Conservation (phyloP, 1,284 basidiomycete genomes). For the Xanthoconium separans region DNA sequence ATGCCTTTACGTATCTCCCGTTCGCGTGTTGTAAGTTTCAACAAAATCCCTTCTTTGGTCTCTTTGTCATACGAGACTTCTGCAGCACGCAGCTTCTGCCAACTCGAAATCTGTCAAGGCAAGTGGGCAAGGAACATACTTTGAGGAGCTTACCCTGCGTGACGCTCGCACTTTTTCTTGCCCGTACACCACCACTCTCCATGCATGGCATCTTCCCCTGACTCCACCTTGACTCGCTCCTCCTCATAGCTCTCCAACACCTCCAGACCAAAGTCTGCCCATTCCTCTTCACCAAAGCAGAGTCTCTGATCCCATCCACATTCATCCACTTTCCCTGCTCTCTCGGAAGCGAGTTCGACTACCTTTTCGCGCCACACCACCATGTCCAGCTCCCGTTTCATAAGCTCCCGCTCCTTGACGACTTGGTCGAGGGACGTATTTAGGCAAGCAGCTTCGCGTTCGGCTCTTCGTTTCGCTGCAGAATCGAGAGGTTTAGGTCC, state of each 20-base stretch:
- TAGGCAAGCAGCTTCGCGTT: constrained; percentile 54
- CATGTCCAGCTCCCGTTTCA: constrained; percentile 66
- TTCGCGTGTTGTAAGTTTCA: constrained; percentile 64
- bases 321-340: constrained; percentile 55
- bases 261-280: constrained; percentile 59
- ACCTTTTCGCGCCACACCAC: constrained; percentile 66
- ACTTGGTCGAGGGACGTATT: constrained; percentile 52
- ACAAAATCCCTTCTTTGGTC: constrained; percentile 60
- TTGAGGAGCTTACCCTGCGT: constrained; percentile 57
- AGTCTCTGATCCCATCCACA: constrained; percentile 86
- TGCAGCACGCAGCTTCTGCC: constrained; percentile 72
- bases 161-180: constrained; percentile 73
- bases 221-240: constrained; percentile 30
- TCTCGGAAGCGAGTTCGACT: constrained; percentile 59
- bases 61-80: constrained; percentile 73
- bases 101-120: constrained; percentile 42
- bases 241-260: constrained; percentile 70
- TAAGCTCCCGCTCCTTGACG: constrained; percentile 55
- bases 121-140: constrained; percentile 4
- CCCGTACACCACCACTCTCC: constrained; percentile 76
- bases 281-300: constrained; percentile 77
- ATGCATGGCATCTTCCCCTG: constrained; percentile 30
- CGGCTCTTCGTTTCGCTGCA: constrained; percentile 40
- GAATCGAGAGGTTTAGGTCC: constrained; percentile 7
- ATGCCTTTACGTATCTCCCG: constrained; percentile 71